A percentile compares a stretch with the other conserved stretches of the same genome.
Evolutionary conservation across 768 basidiomycete genomes (phyloP).

Genomic region (Rhizopogon roseolus): DNA sequence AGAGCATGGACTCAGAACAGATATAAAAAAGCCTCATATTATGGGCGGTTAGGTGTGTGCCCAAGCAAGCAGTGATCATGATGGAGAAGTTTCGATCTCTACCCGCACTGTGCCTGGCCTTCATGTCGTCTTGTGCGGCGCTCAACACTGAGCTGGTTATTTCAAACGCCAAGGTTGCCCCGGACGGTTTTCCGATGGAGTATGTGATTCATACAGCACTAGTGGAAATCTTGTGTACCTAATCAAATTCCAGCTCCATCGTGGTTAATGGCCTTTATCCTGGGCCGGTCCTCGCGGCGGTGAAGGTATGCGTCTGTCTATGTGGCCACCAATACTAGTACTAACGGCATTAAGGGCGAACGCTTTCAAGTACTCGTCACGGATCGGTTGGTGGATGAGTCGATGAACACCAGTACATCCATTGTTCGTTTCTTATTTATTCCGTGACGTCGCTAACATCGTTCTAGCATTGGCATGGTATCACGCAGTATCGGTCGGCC

Average conservation of each 20-base stretch:
- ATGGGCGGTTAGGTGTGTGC: too few species aligned
- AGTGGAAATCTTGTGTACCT: not conserved
- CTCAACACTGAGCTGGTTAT: conserved; percentile 17
- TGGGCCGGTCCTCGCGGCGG: conserved; percentile 32
- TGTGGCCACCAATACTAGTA: not conserved
- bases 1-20: too few species aligned
- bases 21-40: too few species aligned
- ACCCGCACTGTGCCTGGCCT: not conserved
- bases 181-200: conserved; percentile 24
- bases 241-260: conserved; percentile 17
- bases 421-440: conserved; percentile 19
- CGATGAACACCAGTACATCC: conserved; percentile 34
- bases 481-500: conserved; percentile 33
- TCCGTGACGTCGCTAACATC: not conserved
- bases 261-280: conserved; percentile 34
- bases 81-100: not conserved
- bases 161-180: conserved; percentile 21
- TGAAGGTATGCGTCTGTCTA: conserved; percentile 18
- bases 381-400: conserved; percentile 21
- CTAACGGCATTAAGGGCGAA: conserved; percentile 20
- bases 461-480: conserved; percentile 21
- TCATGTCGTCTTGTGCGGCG: conserved; percentile 11
- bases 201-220: not conserved
- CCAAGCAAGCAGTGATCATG: too few species aligned
- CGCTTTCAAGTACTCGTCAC: conserved; percentile 35